phyloP scores from a whole-genome alignment of 306 rosid genomes.

The Vicia sativa region DNA sequence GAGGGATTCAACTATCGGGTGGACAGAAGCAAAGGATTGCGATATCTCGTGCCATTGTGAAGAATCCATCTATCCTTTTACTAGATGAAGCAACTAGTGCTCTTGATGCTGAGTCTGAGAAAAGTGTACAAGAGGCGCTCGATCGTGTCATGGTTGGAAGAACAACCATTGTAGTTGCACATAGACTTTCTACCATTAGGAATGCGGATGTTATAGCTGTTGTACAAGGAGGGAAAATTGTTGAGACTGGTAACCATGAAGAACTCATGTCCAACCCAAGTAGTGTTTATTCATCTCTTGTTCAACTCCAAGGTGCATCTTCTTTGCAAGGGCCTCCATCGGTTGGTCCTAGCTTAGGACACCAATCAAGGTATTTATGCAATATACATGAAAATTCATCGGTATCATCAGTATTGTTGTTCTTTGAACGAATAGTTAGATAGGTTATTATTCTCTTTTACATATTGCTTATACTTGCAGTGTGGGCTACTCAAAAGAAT shows the following conservation, averaged over 20 bases:
- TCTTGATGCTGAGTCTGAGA: slow-evolving; percentile 90
- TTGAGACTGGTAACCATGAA: slow-evolving; percentile 91
- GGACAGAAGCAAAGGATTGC: slow-evolving; percentile 98
- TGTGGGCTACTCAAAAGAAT: slow-evolving; percentile 65
- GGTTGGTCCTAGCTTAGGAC: slow-evolving; percentile 54
- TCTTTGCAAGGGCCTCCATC: slow-evolving; percentile 70
- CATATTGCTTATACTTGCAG: slow-evolving; percentile 45
- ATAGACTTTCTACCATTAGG: slow-evolving; percentile 89
- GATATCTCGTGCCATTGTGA: slow-evolving; percentile 85
- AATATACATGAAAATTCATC: not conserved
- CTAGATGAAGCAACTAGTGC: slow-evolving; percentile 98
- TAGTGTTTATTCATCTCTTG: slow-evolving; percentile 79
- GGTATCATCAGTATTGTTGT: not conserved
- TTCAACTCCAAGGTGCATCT: slow-evolving; percentile 73
- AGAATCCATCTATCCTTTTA: slow-evolving; percentile 82
- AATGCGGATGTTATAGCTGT: slow-evolving; percentile 86
- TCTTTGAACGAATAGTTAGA: not conserved
- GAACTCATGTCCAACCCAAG: slow-evolving; percentile 73
- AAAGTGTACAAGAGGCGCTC: slow-evolving; percentile 96
- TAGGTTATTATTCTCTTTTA: not conserved
- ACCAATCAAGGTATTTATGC: slow-evolving; percentile 54
- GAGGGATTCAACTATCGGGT: slow-evolving; percentile 95
- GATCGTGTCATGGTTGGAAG: slow-evolving; percentile 96
- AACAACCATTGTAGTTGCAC: slow-evolving; percentile 89
- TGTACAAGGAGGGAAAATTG: slow-evolving; percentile 83